Evolutionary conservation across 1,284 basidiomycete species (phyloP), one percentile per base, ranked within the genome.

Genomic region (Trametes versicolor): DNA sequence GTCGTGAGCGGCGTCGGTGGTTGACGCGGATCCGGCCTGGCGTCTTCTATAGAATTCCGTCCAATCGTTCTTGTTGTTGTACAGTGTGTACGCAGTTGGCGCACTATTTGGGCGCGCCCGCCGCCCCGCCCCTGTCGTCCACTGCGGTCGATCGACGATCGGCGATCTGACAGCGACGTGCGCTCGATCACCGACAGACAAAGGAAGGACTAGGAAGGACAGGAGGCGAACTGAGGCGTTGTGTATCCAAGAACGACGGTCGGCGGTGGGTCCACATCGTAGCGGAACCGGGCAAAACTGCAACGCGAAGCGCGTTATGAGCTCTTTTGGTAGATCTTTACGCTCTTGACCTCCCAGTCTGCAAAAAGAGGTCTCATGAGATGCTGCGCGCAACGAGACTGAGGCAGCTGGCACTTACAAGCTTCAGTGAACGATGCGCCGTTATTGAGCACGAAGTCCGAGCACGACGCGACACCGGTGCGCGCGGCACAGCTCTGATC

Each of bases 391-490:
- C 49, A 47, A 66, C 58, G 32, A n/a, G 37, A 23, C n/a, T 29
- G 45, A 41, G 47, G 7, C 19, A 9, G 36, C 19, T 41, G 9
- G 27, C 29, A 86, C 90, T 82, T 74, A 93, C 93, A 97, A 71
- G 95, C 95, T 70, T 96, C 83, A 10, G 74, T 73, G 76, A 97
- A 91, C 5, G 91, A 82, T 50, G 81, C 81, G 39, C 95, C 95
- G 62, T 85, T 86, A 58, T 86, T 85, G 67, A 82, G 82, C 23
- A 97, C 89, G 75, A 89, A 97, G 32, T 87, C 87, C 61, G 88
- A 82, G 71, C 95, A 97, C 10, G 90, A 91, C 39, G 87, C 78
- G 76, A 88, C 89, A 52, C 94, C 94, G 19, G 95, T 97, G 69
- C 85, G 82, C 70, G 87, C 80, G n/a, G 92, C 92, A 73, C 95